phyloP scores from a whole-genome alignment of 2,329 filamentous ascomycete genomes.

The Cyphellophora attinorum region DNA sequence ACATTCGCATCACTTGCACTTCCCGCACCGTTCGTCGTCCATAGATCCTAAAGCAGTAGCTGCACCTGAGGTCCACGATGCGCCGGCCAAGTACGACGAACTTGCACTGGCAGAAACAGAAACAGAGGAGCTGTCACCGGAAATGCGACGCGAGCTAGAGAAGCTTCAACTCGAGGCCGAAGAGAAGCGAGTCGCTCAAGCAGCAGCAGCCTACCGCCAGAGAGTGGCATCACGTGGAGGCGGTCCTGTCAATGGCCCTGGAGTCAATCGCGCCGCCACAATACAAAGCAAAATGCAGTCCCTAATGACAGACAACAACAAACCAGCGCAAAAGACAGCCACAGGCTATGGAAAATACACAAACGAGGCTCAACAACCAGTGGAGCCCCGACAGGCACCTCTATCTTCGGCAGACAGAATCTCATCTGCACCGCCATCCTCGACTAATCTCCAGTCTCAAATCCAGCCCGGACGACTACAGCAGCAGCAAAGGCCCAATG shows the following conservation, averaged over 20 bases:
- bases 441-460: no score
- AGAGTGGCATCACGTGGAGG: constrained; percentile 56
- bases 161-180: constrained; percentile 72
- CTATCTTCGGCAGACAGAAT: no score
- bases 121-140: constrained; percentile 66
- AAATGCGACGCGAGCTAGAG: constrained; percentile 84
- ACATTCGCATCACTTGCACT: constrained; percentile 36
- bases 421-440: no score
- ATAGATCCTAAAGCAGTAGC: constrained; percentile 43
- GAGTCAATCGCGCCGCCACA: constrained; percentile 57
- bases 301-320: constrained; percentile 68
- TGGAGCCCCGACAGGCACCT: constrained; percentile 10
- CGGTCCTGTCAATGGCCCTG: constrained; percentile 26
- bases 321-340: constrained; percentile 58
- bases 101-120: constrained; percentile 52
- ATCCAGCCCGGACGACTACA: constrained; percentile 1
- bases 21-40: constrained; percentile 31
- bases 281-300: constrained; percentile 90
- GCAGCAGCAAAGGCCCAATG: constrained; percentile 33
- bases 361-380: not conserved
- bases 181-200: constrained; percentile 79
- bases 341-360: constrained; percentile 87
- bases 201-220: constrained; percentile 77
- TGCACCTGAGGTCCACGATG: constrained; percentile 68
- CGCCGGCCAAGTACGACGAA: constrained; percentile 59